Evolutionary conservation across 257 asterid species (phyloP), one percentile per base, ranked within the genome.

Genomic region (Nicotiana benthamiana): DNA sequence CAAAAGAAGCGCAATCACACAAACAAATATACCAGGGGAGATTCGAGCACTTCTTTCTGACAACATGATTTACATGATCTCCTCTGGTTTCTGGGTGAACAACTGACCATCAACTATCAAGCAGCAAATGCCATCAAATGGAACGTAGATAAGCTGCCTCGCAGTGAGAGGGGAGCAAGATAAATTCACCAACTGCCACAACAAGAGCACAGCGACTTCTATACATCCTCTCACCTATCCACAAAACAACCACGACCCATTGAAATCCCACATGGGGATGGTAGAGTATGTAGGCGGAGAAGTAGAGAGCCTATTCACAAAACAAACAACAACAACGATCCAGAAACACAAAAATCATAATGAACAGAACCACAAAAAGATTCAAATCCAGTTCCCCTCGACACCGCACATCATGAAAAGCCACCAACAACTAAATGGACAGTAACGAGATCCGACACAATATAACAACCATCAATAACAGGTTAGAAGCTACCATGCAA

Each of bases 401-500:
- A 0, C 2, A 40, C 48, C 20, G 54, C 52, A 75, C 9, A 34
- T 63, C 46, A n/a, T 43, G 46, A 80, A 2, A 20, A 40, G 20
- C 5, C 40, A 79, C 56, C 56, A 1, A 82, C 48, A 3, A 40
- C 48, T 40, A 40, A 40, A 40, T 3, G 22, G 34, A 12, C 67
- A 61, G 67, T 24, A 61, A 61, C 9, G 15, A 27, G 48, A 40
- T 40, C 32, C n/a, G 13, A 1, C 22, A 22, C 30, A 10, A 54
- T 34, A n/a, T 3, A 17, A 32, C 3, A 56, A 13, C 9, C 34
- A 7, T 4, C 4, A 4, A 54, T 17, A 15, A 1, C 32, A 26
- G 65, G 26, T 83, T 75, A 86, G 86, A 81, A 83, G 68, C 91
- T 93, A 86, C 94, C 95, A 83, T 91, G 91, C 72, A 90, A 92